Evolutionary conservation across 805 yeast species (phyloP).

Genomic region (Candida odintsovae): DNA sequence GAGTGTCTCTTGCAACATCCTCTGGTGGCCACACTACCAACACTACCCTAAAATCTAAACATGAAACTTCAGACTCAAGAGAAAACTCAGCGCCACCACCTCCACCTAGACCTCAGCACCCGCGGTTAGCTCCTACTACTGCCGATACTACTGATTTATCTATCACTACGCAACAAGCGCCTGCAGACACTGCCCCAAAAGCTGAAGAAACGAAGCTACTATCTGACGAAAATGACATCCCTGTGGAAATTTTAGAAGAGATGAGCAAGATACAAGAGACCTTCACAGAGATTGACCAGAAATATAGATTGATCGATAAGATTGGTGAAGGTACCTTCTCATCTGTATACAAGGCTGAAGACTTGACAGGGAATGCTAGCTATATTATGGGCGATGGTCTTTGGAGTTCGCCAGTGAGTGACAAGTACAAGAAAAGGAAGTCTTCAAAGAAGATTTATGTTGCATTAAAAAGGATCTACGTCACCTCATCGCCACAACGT

Average conservation of each 20-base stretch:
- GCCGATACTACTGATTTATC: neutral
- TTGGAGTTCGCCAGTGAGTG: conserved; percentile 27
- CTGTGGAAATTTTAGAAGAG: conserved; percentile 50
- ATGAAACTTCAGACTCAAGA: neutral
- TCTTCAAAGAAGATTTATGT: conserved; percentile 36
- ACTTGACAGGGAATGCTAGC: conserved; percentile 29
- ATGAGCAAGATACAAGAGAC: conserved; percentile 47
- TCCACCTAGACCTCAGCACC: neutral
- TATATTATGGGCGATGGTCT: conserved; percentile 30
- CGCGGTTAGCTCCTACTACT: neutral
- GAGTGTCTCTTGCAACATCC: neutral
- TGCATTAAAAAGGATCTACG: conserved; percentile 90
- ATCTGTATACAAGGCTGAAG: conserved; percentile 70
- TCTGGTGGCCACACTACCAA: neutral
- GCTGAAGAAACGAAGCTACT: conserved; percentile 9
- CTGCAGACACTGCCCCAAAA: neutral
- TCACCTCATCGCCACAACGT: conserved; percentile 90
- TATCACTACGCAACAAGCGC: neutral
- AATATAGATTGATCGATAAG: conserved; percentile 30
- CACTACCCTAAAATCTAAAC: neutral
- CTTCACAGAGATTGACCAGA: conserved; percentile 42
- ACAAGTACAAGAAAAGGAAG: conserved; percentile 31
- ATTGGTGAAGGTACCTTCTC: conserved; percentile 92
- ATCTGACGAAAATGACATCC: conserved; percentile 39
- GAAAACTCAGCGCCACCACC: neutral